Base-by-base conservation (phyloP, 1,284 basidiomycete species). In the Rhodotorula sp. region DNA sequence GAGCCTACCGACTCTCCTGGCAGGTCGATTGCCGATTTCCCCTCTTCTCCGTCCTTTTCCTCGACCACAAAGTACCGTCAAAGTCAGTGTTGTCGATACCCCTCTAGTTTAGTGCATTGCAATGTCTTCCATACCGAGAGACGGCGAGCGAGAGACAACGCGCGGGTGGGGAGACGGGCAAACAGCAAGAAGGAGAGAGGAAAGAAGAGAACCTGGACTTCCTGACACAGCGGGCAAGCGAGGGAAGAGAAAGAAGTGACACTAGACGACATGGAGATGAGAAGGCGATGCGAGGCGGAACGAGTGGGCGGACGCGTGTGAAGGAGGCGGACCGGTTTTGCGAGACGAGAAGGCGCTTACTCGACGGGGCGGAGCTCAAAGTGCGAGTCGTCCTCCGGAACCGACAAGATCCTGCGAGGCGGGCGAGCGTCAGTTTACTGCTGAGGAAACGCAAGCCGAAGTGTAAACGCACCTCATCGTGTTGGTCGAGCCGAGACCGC, bases 401-500 rank as follows among this genome's bases (percentile, higher is more conserved):
- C 71, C 17, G 57, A 56, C 59, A 74, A 62, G 58, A 74, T 55
- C 58, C 72, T 70, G 48, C 30, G 48, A 52, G 54, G 2, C 6
- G 53, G n/a, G 46, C 15, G 34, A 57, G 36, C 47, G 51, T 59
- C 46, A 59, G 51, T 48, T 5, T 9, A 24, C 47, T 7, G 47
- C 44, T 39, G 15, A 1, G 47, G 11, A 29, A 59, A n/a, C n/a
- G n/a, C n/a, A n/a, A 20, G 57, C 17, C 29, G 10, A 27, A 24
- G 22, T 52, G 32, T 22, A 20, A 5, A 20, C 36, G 20, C 19
- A 59, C 34, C 51, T 52, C 30, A 72, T 68, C 63, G 71, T 73
- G 73, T 82, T 82, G 74, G 82, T 92, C 84, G 96, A 92, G 55
- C 94, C 94, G 67, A 95, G 87, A 74, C 96, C 95, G 64, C 93